Conservation (phyloP, 805 yeast species). For the Candida tallmaniae region DNA sequence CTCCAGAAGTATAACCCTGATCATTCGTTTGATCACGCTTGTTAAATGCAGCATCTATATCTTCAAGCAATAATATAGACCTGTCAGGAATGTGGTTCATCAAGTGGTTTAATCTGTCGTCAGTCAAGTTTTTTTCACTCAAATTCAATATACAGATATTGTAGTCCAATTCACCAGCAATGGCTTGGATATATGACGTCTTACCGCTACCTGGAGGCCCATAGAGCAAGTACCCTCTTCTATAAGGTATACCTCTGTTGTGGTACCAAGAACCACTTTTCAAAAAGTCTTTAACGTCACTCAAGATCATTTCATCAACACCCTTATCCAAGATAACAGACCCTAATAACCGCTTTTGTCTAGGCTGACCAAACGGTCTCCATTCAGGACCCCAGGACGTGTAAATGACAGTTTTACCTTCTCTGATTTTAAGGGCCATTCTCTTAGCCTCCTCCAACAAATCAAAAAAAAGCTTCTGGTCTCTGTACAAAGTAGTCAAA, state of each 20-base stretch:
- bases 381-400: constrained; percentile 98
- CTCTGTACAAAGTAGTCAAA: constrained; percentile 82
- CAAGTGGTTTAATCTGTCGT: constrained; percentile 87
- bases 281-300: constrained; percentile 79
- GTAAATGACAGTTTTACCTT: constrained; percentile 90
- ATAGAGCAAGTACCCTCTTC: constrained; percentile 88
- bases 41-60: constrained; percentile 93
- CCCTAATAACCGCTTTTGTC: constrained; percentile 77
- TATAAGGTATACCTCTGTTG: constrained; percentile 94
- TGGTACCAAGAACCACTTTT: constrained; percentile 85
- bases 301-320: constrained; percentile 57
- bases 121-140: constrained; percentile 88
- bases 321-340: constrained; percentile 83
- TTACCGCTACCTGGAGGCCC: constrained; percentile 99
- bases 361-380: constrained; percentile 96
- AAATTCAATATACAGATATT: constrained; percentile 90
- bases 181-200: constrained; percentile 91
- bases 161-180: constrained; percentile 94
- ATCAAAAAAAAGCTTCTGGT: constrained; percentile 63
- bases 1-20: constrained; percentile 78
- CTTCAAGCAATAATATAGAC: constrained; percentile 80
- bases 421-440: constrained; percentile 74
- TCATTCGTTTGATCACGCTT: constrained; percentile 73
- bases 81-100: constrained; percentile 96
- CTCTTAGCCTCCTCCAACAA: constrained; percentile 79